Evolutionary conservation across 106 monocot genomes (phyloP).

Genomic region (Allium fistulosum): DNA sequence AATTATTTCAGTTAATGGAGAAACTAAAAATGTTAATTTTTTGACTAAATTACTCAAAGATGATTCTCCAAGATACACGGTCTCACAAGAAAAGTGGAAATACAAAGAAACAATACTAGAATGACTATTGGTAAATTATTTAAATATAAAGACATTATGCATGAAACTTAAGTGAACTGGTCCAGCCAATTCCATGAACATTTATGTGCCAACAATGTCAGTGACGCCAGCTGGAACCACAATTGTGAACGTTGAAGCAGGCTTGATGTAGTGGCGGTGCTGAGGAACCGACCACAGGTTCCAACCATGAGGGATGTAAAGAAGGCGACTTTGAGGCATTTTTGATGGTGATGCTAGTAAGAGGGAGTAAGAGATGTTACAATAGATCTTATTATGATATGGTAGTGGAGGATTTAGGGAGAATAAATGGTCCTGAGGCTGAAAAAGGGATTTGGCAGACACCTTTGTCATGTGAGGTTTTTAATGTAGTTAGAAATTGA

Average conservation of each 20-base stretch:
- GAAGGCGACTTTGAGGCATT: conserved; percentile 33
- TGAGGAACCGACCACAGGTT: conserved; percentile 24
- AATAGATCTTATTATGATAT: conserved; percentile 10
- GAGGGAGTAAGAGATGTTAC: conserved; percentile 16
- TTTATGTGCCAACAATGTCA: conserved; percentile 6
- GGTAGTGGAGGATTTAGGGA: conserved; percentile 26
- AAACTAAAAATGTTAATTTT: too few species aligned
- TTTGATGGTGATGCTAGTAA: conserved; percentile 25
- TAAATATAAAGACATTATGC: too few species aligned
- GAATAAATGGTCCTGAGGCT: too few species aligned
- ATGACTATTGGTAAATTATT: too few species aligned
- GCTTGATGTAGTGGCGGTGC: conserved; percentile 14
- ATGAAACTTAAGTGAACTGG: conserved; percentile 21
- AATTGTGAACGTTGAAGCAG: conserved; percentile 14
- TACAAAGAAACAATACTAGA: too few species aligned
- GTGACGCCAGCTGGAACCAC: background rate
- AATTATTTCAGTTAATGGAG: too few species aligned
- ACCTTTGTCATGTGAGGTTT: too few species aligned
- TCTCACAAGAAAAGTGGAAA: too few species aligned
- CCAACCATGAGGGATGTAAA: conserved; percentile 21
- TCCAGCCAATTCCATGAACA: conserved; percentile 13
- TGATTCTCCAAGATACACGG: too few species aligned
- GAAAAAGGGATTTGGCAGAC: too few species aligned
- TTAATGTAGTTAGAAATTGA: too few species aligned
- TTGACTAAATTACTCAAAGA: too few species aligned